These are phyloP conservation scores for Aureobasidium leucospermi DNA, from an alignment of 2,329 filamentous ascomycete species.

Conservation along the genomic window DNA sequence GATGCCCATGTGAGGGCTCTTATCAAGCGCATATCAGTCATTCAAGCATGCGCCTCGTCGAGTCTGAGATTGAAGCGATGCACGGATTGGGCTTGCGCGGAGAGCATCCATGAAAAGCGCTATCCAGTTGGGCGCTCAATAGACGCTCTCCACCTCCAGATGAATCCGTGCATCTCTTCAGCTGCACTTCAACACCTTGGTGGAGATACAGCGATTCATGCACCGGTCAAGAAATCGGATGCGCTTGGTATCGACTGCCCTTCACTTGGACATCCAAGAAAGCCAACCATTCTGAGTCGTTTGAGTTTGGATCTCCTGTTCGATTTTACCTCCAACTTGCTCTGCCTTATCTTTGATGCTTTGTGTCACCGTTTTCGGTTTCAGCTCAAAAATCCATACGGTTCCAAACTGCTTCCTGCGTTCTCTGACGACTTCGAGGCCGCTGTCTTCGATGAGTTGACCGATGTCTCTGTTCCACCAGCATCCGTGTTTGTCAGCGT, in stretches of 20 bases:
- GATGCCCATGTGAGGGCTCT: background rate
- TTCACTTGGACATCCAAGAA: slow-evolving; percentile 10
- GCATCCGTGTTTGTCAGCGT: slow-evolving; percentile 43
- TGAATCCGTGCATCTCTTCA: background rate
- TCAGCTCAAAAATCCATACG: slow-evolving; percentile 43
- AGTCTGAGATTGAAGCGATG: background rate
- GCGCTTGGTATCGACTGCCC: background rate
- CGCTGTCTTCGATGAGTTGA: slow-evolving; percentile 39
- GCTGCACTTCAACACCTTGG: background rate
- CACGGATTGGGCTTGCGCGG: background rate
- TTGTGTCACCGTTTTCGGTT: slow-evolving; percentile 22
- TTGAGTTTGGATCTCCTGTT: background rate
- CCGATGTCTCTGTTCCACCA: slow-evolving; percentile 49
- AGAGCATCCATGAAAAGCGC: background rate
- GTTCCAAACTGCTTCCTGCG: slow-evolving; percentile 43
- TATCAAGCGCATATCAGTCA: background rate
- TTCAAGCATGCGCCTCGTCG: background rate
- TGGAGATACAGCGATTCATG: background rate
- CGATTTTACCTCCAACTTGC: background rate
- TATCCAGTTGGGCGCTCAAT: background rate
- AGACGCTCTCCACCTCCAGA: background rate
- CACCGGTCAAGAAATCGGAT: background rate
- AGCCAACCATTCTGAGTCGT: slow-evolving; percentile 2
- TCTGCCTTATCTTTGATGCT: slow-evolving; percentile 1
- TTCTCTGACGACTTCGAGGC: slow-evolving; percentile 40